phyloP scores from a whole-genome alignment of 208 protist genomes.

The Leishmania lainsoni region DNA sequence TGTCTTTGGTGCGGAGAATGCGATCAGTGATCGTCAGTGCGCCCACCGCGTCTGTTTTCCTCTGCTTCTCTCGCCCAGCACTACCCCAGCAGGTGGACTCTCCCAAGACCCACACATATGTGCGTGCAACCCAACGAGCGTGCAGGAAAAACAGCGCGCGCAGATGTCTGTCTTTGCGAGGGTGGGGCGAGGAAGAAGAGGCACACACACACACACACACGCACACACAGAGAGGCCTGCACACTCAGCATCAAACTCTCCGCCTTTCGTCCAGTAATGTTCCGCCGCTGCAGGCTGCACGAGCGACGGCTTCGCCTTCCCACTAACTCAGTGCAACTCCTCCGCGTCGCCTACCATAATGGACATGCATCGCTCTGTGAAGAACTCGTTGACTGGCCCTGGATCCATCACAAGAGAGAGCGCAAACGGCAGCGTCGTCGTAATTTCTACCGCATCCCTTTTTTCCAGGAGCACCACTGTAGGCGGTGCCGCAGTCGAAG shows the following conservation, averaged over 20 bases:
- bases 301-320: too few species aligned
- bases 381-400: slow-evolving; percentile 80
- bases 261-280: not conserved
- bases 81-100: not conserved
- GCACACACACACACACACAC: too few species aligned
- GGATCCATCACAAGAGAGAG: slow-evolving; percentile 77
- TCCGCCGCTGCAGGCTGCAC: not conserved
- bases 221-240: not conserved
- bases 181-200: not conserved
- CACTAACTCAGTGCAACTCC: not conserved
- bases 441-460: slow-evolving; percentile 75
- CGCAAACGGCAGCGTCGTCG: slow-evolving; percentile 83
- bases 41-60: not conserved
- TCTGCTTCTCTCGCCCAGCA: not conserved
- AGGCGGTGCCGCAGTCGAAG: not conserved
- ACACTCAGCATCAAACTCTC: not conserved
- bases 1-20: not conserved
- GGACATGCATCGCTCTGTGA: slow-evolving; percentile 65
- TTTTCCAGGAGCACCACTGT: slow-evolving; percentile 28
- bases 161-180: too few species aligned
- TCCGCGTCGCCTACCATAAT: slow-evolving; percentile 43
- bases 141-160: too few species aligned
- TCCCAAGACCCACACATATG: not conserved
- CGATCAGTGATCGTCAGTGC: not conserved
- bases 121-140: not conserved